phyloP scores from a whole-genome alignment of 345 rosid species.

The Lepidium aucheri region DNA sequence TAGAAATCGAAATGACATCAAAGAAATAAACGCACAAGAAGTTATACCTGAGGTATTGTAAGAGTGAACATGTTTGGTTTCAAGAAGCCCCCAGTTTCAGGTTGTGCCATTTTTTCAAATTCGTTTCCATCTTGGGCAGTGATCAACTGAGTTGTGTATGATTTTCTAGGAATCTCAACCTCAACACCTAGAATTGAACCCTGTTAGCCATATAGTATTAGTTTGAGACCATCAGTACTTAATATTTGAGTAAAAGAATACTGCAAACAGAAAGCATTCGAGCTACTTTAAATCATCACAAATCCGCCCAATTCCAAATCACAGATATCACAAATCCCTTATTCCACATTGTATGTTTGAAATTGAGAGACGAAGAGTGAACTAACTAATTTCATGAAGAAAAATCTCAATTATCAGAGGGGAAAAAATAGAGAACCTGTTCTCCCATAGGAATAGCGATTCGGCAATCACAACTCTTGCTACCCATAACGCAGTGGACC shows the following conservation, averaged over 20 bases:
- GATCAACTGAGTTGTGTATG: slow-evolving; percentile 49
- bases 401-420: neutral
- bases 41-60: slow-evolving; percentile 59
- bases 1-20: neutral
- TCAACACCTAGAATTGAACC: slow-evolving; percentile 98
- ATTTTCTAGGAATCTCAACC: slow-evolving; percentile 52
- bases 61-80: slow-evolving; percentile 62
- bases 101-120: slow-evolving; percentile 31
- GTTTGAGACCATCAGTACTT: slow-evolving; percentile 24
- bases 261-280: neutral
- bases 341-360: neutral
- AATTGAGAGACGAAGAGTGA: neutral
- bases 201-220: slow-evolving; percentile 70
- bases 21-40: neutral
- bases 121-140: slow-evolving; percentile 35
- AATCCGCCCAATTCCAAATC: neutral
- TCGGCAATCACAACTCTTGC: slow-evolving; percentile 76
- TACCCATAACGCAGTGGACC: slow-evolving; percentile 89
- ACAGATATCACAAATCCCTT: neutral
- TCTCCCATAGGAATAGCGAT: slow-evolving; percentile 88
- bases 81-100: slow-evolving; percentile 58
- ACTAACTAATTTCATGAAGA: neutral
- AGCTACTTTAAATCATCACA: neutral
- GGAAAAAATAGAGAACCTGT: slow-evolving; percentile 38
- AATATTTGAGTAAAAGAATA: neutral